Conservation (phyloP, 441 rosid genomes). For the Flueggea neowawraea region DNA sequence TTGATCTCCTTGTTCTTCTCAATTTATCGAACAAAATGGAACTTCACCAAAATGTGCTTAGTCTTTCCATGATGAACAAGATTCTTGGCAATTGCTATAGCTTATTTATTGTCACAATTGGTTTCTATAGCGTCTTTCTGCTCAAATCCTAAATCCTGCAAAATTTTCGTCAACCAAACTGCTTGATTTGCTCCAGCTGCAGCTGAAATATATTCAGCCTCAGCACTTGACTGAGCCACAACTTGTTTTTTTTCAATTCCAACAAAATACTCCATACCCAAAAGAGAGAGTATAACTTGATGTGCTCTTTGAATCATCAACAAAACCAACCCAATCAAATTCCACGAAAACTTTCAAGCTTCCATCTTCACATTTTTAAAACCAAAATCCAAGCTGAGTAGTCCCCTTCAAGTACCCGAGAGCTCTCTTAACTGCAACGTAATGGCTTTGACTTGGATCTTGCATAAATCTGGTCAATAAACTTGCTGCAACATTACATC, state of each 20-base stretch:
- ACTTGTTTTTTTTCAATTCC: neutral
- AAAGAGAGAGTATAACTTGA: neutral
- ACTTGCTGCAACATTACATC: neutral
- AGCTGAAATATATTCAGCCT: constrained; percentile 5
- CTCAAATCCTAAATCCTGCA: neutral
- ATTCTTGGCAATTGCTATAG: neutral
- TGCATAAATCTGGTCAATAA: neutral
- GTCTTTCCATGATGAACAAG: neutral
- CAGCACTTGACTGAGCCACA: neutral
- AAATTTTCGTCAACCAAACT: neutral
- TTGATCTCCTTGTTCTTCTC: neutral
- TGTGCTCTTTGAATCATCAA: neutral
- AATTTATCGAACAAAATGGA: neutral
- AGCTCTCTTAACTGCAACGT: too few species aligned
- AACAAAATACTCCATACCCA: neutral
- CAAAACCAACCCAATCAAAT: neutral
- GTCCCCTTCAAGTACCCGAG: neutral
- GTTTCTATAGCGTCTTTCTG: neutral
- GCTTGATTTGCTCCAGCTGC: neutral
- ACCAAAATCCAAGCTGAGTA: neutral
- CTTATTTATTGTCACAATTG: neutral
- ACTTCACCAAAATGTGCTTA: constrained; percentile 1
- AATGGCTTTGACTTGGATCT: neutral
- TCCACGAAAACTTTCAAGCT: neutral
- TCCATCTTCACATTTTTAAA: neutral